Evolutionary conservation across 75 land plant genomes (phyloP), one percentile per base, ranked within the genome.

Genomic region (Chamaecyparis obtusa): DNA sequence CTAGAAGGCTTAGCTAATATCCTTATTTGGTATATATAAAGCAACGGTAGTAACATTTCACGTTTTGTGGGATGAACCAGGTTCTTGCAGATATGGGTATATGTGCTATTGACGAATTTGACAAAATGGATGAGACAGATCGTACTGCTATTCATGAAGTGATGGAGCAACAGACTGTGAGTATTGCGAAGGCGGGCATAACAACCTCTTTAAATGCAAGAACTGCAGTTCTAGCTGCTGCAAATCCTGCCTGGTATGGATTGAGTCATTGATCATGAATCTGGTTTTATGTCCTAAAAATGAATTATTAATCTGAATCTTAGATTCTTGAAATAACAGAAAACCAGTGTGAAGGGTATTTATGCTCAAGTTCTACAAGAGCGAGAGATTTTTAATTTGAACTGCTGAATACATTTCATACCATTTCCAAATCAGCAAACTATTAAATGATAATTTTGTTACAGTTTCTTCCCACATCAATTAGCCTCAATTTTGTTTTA

Each of bases 151-250:
- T 98, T 71, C 99, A 98, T 90, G 99, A 98, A 88, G 99, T 98
- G 71, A 98, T 98, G 99, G 99, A 98, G 89, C 99, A 98, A 88
- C 99, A 98, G 91, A 98, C 99, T 85, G 99, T 98, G 27, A 98
- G 99, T 92, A 98, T 98, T 93, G 99, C 99, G 44, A 98, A 98
- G 90, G 99, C 99, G 86, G 99, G 99, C 48, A 98, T 98, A 84
- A 98, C 99, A 35, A 98, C 99, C 46, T 96, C 98, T 81, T 88
- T 98, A 56, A 98, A 98, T 93, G 99, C 99, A 64, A 88, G 99
- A 84, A 96, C 99, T 55, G 99, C 99, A 60, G 91, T 98, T 87
- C 93, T 98, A 85, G 99, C 99, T 87, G 99, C 99, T 87, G 99
- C 99, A 30, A 98, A 96, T 94, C 99, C 99, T 87, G 99, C 99